A percentile compares a stretch with the other conserved stretches of the same genome.
These are phyloP conservation scores for Fusarium coicis DNA, from an alignment of 2,329 filamentous ascomycete genomes.

Conservation along the genomic window DNA sequence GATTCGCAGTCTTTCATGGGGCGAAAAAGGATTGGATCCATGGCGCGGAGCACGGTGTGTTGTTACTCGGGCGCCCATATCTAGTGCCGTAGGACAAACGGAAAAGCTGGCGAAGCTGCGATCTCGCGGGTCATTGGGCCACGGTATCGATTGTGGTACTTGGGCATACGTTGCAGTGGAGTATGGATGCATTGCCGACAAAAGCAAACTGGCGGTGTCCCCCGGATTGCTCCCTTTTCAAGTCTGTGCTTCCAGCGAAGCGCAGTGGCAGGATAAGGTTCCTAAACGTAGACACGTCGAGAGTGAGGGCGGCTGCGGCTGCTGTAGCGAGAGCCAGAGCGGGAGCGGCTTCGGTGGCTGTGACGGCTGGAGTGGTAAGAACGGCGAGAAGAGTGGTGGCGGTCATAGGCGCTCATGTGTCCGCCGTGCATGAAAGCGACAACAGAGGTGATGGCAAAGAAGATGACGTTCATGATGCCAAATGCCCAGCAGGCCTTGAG, in stretches of 20 bases:
- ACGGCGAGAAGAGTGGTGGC: slow-evolving; percentile 45
- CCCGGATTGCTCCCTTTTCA: background rate
- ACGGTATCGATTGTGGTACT: slow-evolving; percentile 34
- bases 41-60: slow-evolving; percentile 6
- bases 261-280: background rate
- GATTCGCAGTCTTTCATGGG: background rate
- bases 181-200: background rate
- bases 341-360: slow-evolving; percentile 53
- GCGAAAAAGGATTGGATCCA: background rate
- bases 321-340: slow-evolving; percentile 52
- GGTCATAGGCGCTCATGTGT: slow-evolving; percentile 58
- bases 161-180: slow-evolving; percentile 20
- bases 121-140: slow-evolving; percentile 21
- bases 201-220: background rate
- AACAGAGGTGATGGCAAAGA: slow-evolving; percentile 82
- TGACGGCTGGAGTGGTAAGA: slow-evolving; percentile 53
- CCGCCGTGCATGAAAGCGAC: slow-evolving; percentile 72
- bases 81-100: slow-evolving; percentile 11
- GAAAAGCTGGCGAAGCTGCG: slow-evolving; percentile 13
- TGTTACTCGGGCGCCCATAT: slow-evolving; percentile 7
- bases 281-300: slow-evolving; percentile 60
- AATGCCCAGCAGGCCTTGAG: slow-evolving; percentile 91
- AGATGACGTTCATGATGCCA: slow-evolving; percentile 85
- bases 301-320: slow-evolving; percentile 61
- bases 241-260: background rate